These are phyloP conservation scores for Skeletonema potamos DNA, from an alignment of 108 stramenopile genomes.

Conservation along the genomic window DNA sequence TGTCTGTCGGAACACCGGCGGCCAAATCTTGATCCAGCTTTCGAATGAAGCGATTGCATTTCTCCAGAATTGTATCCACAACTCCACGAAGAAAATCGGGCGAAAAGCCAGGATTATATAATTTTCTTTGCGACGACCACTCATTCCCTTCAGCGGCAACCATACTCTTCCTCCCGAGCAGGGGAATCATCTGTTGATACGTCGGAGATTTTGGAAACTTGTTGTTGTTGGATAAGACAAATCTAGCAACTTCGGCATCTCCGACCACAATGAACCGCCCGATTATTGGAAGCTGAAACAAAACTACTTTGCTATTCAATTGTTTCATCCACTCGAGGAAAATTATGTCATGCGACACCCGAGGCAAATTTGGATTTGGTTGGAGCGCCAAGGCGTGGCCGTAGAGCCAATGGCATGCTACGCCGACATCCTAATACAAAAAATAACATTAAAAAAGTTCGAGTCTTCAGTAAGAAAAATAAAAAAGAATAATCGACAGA, in stretches of 20 bases:
- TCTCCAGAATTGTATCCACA: slow-evolving; percentile 22
- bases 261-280: slow-evolving; percentile 28
- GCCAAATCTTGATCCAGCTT: slow-evolving; percentile 22
- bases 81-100: slow-evolving; percentile 22
- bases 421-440: background rate
- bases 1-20: slow-evolving; percentile 14
- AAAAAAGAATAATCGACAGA: background rate
- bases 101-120: slow-evolving; percentile 36
- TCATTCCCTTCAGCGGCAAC: slow-evolving; percentile 18
- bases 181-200: slow-evolving; percentile 1
- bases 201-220: slow-evolving; percentile 29
- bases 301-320: slow-evolving; percentile 36
- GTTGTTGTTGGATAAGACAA: slow-evolving; percentile 2
- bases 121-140: slow-evolving; percentile 27
- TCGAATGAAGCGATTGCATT: slow-evolving; percentile 31
- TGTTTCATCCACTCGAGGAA: slow-evolving; percentile 30
- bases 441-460: background rate
- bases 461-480: background rate
- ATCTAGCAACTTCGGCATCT: slow-evolving; percentile 28
- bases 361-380: slow-evolving; percentile 8
- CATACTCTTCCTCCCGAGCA: slow-evolving; percentile 28
- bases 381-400: slow-evolving; percentile 17
- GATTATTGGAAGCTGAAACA: slow-evolving; percentile 24
- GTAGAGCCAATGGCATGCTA: slow-evolving; percentile 17
- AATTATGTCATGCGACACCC: slow-evolving; percentile 21